Evolutionary conservation across 441 rosid species (phyloP).

Genomic region (Mallotus repandus): DNA sequence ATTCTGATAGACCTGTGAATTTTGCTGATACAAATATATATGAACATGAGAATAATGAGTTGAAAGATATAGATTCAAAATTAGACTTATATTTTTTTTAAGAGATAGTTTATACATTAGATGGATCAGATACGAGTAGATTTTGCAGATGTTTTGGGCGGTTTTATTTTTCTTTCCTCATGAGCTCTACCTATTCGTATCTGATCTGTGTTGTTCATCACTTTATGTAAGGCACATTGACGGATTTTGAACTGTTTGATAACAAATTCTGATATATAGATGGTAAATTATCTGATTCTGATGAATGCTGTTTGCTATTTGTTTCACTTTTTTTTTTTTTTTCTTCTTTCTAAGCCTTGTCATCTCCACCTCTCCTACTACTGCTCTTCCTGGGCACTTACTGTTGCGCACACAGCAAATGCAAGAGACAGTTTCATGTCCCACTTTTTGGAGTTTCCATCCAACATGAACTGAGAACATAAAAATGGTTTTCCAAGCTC

Average conservation of each 20-base stretch:
- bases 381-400: too few species aligned
- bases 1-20: slow-evolving; percentile 38
- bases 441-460: too few species aligned
- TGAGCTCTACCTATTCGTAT: slow-evolving; percentile 17
- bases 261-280: slow-evolving; percentile 14
- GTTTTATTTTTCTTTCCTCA: slow-evolving; percentile 7
- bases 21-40: slow-evolving; percentile 43
- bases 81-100: background rate
- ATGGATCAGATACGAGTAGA: slow-evolving; percentile 5
- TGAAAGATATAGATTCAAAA: slow-evolving; percentile 11
- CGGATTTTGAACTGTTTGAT: slow-evolving; percentile 14
- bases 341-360: background rate
- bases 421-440: too few species aligned
- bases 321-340: background rate
- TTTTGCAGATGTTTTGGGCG: slow-evolving; percentile 20
- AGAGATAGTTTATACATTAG: slow-evolving; percentile 12
- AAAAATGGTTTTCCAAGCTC: too few species aligned
- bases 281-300: background rate
- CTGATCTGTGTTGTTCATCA: slow-evolving; percentile 1
- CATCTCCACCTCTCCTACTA: too few species aligned
- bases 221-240: slow-evolving; percentile 10
- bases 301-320: background rate
- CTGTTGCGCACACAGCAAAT: too few species aligned
- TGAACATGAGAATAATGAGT: slow-evolving; percentile 26
- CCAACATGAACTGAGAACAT: too few species aligned